Percentiles rank a stretch among this genome's conserved stretches.
Evolutionary conservation across 305 asterid genomes (phyloP).

Genomic region (Fraxinus angustifolia): DNA sequence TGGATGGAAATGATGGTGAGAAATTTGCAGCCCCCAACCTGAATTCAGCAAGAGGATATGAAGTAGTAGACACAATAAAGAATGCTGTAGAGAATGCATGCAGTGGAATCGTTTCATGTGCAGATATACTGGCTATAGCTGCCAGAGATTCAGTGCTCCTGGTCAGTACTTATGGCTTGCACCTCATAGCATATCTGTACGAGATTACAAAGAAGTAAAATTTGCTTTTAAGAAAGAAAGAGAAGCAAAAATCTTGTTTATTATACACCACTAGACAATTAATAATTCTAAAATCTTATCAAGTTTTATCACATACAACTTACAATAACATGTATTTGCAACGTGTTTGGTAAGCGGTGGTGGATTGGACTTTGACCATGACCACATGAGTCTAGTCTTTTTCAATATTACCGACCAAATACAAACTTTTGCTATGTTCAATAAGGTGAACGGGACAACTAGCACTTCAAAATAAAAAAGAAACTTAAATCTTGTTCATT

Average conservation of each 20-base stretch:
- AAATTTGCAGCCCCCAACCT: conserved; percentile 52
- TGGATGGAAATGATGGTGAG: conserved; percentile 75
- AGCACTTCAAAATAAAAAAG: neutral
- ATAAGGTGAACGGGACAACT: neutral
- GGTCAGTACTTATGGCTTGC: conserved; percentile 26
- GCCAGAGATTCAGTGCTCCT: conserved; percentile 67
- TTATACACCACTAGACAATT: no score
- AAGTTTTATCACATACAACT: no score
- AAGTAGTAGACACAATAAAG: conserved; percentile 63
- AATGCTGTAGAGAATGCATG: conserved; percentile 60
- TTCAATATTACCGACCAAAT: neutral
- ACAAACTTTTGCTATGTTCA: neutral
- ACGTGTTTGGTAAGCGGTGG: neutral
- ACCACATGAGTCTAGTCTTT: neutral
- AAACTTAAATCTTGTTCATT: neutral
- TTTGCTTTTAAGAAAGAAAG: no score
- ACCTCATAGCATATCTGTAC: neutral
- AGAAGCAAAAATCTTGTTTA: neutral
- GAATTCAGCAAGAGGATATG: conserved; percentile 76
- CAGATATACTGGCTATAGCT: conserved; percentile 62
- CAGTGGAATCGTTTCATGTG: conserved; percentile 65
- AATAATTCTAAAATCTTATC: no score
- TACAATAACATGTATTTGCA: neutral
- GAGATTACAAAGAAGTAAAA: neutral
- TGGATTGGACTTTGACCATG: neutral